Base-by-base conservation (phyloP, 257 asterid species). In the Hygrophila difformis region DNA sequence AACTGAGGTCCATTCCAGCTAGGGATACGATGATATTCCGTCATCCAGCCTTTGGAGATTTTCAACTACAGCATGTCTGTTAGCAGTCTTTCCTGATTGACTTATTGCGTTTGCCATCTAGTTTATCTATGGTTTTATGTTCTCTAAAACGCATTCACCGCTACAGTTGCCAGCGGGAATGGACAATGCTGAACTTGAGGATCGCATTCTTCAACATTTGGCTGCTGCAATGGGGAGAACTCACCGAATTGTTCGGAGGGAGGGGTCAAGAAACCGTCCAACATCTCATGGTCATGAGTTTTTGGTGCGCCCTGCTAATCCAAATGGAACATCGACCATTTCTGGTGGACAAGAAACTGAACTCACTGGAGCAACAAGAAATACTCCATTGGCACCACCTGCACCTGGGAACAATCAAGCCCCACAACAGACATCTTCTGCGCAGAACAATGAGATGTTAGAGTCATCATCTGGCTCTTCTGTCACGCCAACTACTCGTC, bases 211-310 rank as follows among this genome's bases (percentile, higher is more conserved):
- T 56, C 96, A 78, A 70, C 98, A 86, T 65, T 67, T 89, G 65
- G 93, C 96, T 13, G 93, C 87, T 16, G 95, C 96, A 31, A 82
- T 85, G 88, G 88, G 93, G 36, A 68, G 98, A 66, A 70, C 87
- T 34, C 93, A 59, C 18, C 88, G 64, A 40, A 51, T 57, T 41
- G 74, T 73, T 39, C 71, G 82, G 58, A 84, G 94, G 53, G 94
- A 79, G 51, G 72, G 76, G 55, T 56, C 77, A 34, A 73, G 93
- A 61, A 70, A 49, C 23, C 78, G 66, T 38, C 60, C 82, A 26
- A 72, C 89, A 40, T 59, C 70, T 46, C 79, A 80, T 56, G 63
- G 70, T 4, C 87, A 63, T 49, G 89, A 79, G 47, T 68, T 48
- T 52, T 63, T 81, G 52, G 63, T 77, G 47, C 61, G 64, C 50